phyloP scores from a whole-genome alignment of 805 yeast genomes.

The Lachancea waltii region DNA sequence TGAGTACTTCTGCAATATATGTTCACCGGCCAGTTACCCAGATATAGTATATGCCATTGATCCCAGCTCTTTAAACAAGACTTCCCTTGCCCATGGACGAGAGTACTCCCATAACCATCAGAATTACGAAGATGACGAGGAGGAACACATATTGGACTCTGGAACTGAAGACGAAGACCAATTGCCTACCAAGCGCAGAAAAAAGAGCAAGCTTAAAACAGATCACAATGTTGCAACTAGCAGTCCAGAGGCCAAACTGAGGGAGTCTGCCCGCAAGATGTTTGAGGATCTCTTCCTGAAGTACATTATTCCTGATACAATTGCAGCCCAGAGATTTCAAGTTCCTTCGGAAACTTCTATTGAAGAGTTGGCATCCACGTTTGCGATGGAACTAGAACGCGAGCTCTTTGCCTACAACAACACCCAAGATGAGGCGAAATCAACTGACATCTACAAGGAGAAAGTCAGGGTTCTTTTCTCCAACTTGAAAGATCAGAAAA shows the following conservation, averaged over 20 bases:
- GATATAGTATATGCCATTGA: conserved; percentile 29
- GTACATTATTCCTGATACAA: conserved; percentile 31
- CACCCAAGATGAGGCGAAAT: conserved; percentile 20
- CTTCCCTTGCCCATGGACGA: not conserved
- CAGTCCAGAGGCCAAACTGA: conserved; percentile 32
- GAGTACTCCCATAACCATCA: conserved; percentile 1
- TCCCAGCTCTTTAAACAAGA: conserved; percentile 11
- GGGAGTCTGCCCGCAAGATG: conserved; percentile 46
- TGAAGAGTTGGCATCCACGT: conserved; percentile 35
- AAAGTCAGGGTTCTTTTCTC: conserved; percentile 61
- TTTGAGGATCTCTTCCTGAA: conserved; percentile 40
- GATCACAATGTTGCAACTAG: conserved; percentile 8
- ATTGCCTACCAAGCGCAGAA: conserved; percentile 3
- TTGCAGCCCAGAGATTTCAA: conserved; percentile 10
- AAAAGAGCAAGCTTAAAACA: not conserved
- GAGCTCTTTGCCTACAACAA: conserved; percentile 39
- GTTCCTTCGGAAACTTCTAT: conserved; percentile 32
- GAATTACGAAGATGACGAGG: conserved; percentile 7
- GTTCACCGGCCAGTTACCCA: conserved; percentile 40
- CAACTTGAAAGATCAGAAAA: conserved; percentile 52
- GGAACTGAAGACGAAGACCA: not conserved
- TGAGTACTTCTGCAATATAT: conserved; percentile 47
- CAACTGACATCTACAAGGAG: conserved; percentile 45
- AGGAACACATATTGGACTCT: not conserved
- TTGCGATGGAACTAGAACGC: conserved; percentile 49